Conservation (phyloP, 2,329 filamentous ascomycete genomes). For the Pestalotiopsis sp. region DNA sequence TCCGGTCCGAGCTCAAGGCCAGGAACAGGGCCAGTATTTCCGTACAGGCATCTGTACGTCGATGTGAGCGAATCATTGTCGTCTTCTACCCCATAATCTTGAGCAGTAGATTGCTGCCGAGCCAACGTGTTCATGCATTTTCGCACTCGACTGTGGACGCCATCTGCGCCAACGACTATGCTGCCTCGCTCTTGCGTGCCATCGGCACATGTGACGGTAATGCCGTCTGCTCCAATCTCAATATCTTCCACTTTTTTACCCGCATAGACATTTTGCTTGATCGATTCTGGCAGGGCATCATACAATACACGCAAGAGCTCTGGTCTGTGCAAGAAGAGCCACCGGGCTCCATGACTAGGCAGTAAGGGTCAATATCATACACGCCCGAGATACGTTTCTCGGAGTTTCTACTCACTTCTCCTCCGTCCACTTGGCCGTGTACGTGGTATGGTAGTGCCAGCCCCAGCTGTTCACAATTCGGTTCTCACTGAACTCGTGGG, state of each 20-base stretch:
- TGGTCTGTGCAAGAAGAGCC: neutral
- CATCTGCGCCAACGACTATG: conserved; percentile 15
- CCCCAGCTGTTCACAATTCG: neutral
- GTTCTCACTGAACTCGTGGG: neutral
- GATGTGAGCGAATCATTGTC: neutral
- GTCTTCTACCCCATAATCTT: fast-evolving
- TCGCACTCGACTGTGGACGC: conserved; percentile 1
- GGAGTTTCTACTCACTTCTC: neutral
- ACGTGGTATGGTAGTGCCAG: neutral
- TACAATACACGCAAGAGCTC: neutral
- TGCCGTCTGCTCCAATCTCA: neutral
- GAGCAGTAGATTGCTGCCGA: too few relatives aligned
- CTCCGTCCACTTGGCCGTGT: neutral
- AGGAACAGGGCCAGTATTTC: neutral
- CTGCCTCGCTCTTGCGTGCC: conserved; percentile 10
- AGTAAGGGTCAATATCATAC: too few relatives aligned
- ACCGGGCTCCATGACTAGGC: neutral
- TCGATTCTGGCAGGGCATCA: neutral
- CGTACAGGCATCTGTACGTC: neutral
- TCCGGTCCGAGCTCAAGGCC: neutral
- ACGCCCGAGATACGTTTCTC: too few relatives aligned
- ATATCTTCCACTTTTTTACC: conserved; percentile 1
- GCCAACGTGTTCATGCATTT: neutral
- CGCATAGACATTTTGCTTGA: neutral
- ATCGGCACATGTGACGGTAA: neutral